These are phyloP conservation scores for Lentinula edodes DNA, from an alignment of 768 basidiomycete genomes.

Conservation along the genomic window DNA sequence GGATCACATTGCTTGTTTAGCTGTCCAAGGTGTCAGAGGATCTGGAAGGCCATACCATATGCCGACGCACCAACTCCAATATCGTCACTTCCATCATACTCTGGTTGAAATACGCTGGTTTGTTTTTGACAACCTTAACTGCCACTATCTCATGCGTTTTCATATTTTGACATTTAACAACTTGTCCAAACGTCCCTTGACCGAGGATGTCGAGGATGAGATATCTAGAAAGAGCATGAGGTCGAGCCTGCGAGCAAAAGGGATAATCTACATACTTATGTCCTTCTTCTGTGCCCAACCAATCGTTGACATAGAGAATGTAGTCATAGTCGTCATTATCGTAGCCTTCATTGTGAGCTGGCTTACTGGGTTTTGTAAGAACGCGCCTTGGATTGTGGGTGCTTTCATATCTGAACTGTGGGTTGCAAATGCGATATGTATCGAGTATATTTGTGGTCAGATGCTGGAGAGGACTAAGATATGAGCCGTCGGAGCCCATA, in stretches of 20 bases:
- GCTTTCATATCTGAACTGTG: constrained; percentile 91
- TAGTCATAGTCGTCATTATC: constrained; percentile 99
- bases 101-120: constrained; percentile 99
- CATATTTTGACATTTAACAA: constrained; percentile 99
- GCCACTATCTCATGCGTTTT: constrained; percentile 98
- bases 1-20: constrained; percentile 94
- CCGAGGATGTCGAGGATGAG: constrained; percentile 97
- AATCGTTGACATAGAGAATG: constrained; percentile 98
- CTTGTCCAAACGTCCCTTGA: constrained; percentile 98
- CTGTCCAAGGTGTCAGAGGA: constrained; percentile 32
- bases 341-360: constrained; percentile 91
- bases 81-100: constrained; percentile 99
- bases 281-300: constrained; percentile 89
- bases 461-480: constrained; percentile 52
- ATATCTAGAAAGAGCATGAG: constrained; percentile 50
- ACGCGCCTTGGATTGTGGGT: constrained; percentile 93
- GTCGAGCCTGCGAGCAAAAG: constrained; percentile 6
- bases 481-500: constrained; percentile 70
- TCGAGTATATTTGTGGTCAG: constrained; percentile 85
- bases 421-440: constrained; percentile 93
- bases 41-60: background rate
- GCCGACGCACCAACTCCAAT: constrained; percentile 74
- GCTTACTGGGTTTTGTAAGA: constrained; percentile 96
- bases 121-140: constrained; percentile 99
- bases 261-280: constrained; percentile 67